Evolutionary conservation across 495 filamentous ascomycete genomes (phyloP).

Genomic region (Penicillium flavigenum): DNA sequence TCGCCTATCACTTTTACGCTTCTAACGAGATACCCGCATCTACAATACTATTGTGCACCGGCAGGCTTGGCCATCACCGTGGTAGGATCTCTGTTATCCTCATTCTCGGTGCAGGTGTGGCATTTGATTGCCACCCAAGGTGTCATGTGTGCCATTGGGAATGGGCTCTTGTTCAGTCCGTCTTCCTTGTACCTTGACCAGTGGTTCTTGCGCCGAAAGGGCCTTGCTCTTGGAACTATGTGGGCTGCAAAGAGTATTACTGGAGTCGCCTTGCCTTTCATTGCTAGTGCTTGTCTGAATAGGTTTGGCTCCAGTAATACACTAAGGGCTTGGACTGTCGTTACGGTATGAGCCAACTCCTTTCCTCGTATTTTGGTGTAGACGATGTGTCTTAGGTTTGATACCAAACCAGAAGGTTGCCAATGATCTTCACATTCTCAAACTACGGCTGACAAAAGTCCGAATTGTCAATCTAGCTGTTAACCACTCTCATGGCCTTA

Average conservation of each 20-base stretch:
- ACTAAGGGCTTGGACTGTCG: constrained; percentile 52
- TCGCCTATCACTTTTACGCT: constrained; percentile 52
- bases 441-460: background rate
- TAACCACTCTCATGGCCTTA: constrained; percentile 53
- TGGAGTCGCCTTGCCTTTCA: constrained; percentile 53
- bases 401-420: background rate
- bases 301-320: constrained; percentile 57
- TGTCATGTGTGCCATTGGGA: constrained; percentile 53
- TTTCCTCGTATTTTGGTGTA: background rate
- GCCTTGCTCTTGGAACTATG: constrained; percentile 55
- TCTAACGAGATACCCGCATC: constrained; percentile 47
- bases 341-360: constrained; percentile 28
- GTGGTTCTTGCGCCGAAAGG: constrained; percentile 56
- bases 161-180: constrained; percentile 50
- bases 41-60: constrained; percentile 41
- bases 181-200: constrained; percentile 56
- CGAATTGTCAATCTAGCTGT: constrained; percentile 23
- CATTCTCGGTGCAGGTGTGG: constrained; percentile 50
- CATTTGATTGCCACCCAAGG: constrained; percentile 58
- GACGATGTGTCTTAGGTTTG: background rate
- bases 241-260: constrained; percentile 53
- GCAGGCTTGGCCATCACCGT: constrained; percentile 45
- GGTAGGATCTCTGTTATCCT: constrained; percentile 41
- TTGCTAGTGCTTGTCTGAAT: constrained; percentile 51
- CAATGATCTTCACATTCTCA: background rate